Conservation (phyloP, 73 alveolate genomes). For the Paramecium octaurelia region DNA sequence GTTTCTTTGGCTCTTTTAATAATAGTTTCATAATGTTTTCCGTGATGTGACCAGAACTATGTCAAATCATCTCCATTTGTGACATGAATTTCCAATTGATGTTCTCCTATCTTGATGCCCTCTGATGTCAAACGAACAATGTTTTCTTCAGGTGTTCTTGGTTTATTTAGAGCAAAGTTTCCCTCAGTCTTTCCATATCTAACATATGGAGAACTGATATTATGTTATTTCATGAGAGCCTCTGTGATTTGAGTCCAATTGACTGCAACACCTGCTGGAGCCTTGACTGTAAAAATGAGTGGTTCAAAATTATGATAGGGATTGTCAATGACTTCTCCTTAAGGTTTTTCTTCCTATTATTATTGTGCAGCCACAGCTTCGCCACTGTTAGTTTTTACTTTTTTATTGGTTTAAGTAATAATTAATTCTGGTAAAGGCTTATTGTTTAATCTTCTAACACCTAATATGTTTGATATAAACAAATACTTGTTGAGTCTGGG, state of each 20-base stretch:
- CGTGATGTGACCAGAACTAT: conserved; percentile 93
- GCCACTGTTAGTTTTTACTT: conserved; percentile 49
- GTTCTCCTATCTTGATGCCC: conserved; percentile 75
- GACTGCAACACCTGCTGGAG: conserved; percentile 63
- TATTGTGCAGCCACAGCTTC: conserved; percentile 55
- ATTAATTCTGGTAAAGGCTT: conserved; percentile 67
- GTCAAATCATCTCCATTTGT: conserved; percentile 88
- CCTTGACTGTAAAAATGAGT: conserved; percentile 42
- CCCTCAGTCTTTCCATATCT: conserved; percentile 68
- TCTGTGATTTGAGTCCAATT: conserved; percentile 65
- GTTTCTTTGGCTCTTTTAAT: conserved; percentile 66
- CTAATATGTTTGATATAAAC: background rate
- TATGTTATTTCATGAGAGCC: conserved; percentile 69
- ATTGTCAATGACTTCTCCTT: conserved; percentile 51
- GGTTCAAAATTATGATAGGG: conserved; percentile 57
- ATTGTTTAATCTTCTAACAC: conserved; percentile 74
- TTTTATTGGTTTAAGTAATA: conserved; percentile 43
- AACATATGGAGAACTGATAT: conserved; percentile 64
- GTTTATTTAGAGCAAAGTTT: conserved; percentile 60
- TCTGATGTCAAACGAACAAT: conserved; percentile 42
- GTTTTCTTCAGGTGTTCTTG: conserved; percentile 57
- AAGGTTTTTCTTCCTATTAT: conserved; percentile 49
- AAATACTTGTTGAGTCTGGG: conserved; percentile 50
- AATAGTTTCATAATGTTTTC: conserved; percentile 86
- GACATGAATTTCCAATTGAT: conserved; percentile 67